Evolutionary conservation across 2,329 filamentous ascomycete species (phyloP), one percentile per base, ranked within the genome.

Genomic region (Colletotrichum incanum): DNA sequence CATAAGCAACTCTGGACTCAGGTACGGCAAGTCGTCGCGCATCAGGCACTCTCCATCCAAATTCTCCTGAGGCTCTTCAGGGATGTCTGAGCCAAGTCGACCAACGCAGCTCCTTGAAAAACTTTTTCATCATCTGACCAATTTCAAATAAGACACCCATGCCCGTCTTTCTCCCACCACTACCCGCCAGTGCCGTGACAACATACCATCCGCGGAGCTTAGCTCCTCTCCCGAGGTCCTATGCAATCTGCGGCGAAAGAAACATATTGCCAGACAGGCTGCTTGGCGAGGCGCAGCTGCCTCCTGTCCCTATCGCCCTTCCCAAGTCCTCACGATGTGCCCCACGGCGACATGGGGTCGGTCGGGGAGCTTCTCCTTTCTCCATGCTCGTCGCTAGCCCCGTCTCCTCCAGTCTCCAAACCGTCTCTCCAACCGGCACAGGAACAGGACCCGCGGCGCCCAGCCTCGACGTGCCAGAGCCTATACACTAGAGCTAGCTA

Each of bases 131-230:
- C 69, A 64, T 69, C 65, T 72, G 65, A 69, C 59, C 69, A 39
- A 62, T 50, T 45, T 52, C 18, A 49, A 63, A 69, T 59, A 23
- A 72, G 69, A 69, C 69, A 72, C 69, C 65, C 56, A 43, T 66
- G 55, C 26, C 37, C n/a, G 37, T 39, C 37, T n/a, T 31, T 52
- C 43, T 52, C 34, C 20, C 26, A 37, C 16, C 37, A 37, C 16
- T n/a, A 41, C 20, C 54, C 23, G 23, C 56, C 60, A 23, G 52
- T 23, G n/a, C 52, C 20, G 20, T 23, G 20, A 52, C 23, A 55
- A 34, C 49, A 62, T 61, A 14, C 63, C n/a, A 55, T 37, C 39
- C 26, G 14, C n/a, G 41, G 49, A 67, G 43, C 49, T 52, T 56
- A 55, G 55, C 37, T 39, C 23, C 54, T 23, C 23, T 28, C 34